Evolutionary conservation across 129 eudicot species (phyloP).

Genomic region (Chrysanthemum lavandulifolium): DNA sequence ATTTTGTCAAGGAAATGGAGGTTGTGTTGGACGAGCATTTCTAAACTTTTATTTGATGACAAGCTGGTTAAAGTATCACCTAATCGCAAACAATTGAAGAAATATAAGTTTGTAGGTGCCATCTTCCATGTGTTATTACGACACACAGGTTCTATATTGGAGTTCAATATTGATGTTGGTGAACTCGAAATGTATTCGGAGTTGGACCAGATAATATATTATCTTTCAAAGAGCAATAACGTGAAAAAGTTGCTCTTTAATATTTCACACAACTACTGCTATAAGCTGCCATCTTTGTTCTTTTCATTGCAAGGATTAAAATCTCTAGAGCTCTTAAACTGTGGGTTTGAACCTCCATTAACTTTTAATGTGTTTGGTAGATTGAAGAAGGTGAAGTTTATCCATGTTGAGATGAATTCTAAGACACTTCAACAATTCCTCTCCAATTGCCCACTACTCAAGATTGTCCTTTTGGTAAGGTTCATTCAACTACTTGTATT

Average conservation of each 20-base stretch:
- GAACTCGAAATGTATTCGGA: too few species aligned
- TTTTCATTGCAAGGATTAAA: conserved; percentile 20
- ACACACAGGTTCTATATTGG: too few species aligned
- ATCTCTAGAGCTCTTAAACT: conserved; percentile 11
- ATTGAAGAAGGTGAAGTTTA: conserved; percentile 7
- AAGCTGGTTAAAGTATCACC: too few species aligned
- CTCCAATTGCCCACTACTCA: conserved; percentile 29
- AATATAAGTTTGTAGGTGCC: too few species aligned
- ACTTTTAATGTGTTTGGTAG: conserved; percentile 16
- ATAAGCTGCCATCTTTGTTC: not conserved
- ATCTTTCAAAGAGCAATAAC: too few species aligned
- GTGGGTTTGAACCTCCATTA: conserved; percentile 10
- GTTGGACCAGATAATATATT: too few species aligned
- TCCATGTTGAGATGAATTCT: conserved; percentile 6
- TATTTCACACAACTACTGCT: too few species aligned
- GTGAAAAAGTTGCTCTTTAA: too few species aligned
- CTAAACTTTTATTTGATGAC: not conserved
- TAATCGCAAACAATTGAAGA: too few species aligned
- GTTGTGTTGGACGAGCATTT: conserved; percentile 13
- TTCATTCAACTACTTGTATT: not conserved
- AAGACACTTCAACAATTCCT: conserved; percentile 1
- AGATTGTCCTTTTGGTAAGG: conserved; percentile 14
- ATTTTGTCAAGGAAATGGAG: conserved; percentile 16
- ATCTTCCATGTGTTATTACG: too few species aligned
- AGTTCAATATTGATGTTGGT: too few species aligned